A percentile compares a stretch with the other conserved stretches of the same genome.
Evolutionary conservation across 306 rosid species (phyloP).

Genomic region (Vigna mungo): DNA sequence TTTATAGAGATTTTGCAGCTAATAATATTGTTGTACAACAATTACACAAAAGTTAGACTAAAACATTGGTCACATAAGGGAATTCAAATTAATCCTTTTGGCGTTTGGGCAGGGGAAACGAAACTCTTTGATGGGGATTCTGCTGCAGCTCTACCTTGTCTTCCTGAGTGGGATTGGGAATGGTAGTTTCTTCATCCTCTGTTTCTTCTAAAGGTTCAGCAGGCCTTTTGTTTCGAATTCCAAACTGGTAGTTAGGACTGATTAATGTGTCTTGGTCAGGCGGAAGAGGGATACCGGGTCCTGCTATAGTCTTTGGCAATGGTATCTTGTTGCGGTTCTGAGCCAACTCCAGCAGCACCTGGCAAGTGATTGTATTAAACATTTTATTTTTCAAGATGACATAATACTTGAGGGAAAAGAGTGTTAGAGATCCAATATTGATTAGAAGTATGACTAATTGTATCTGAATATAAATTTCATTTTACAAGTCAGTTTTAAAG

Average conservation of each 20-base stretch:
- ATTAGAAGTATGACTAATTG: too few relatives aligned
- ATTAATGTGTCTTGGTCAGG: constrained; percentile 82
- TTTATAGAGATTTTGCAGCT: constrained; percentile 15
- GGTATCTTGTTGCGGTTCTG: constrained; percentile 83
- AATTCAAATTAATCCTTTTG: constrained; percentile 43
- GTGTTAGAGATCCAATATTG: too few relatives aligned
- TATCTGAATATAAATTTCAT: too few relatives aligned
- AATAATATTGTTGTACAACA: constrained; percentile 3
- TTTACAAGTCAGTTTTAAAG: too few relatives aligned
- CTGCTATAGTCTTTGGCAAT: constrained; percentile 67
- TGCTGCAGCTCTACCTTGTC: constrained; percentile 62
- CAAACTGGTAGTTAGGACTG: constrained; percentile 83
- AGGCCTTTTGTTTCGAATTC: constrained; percentile 72
- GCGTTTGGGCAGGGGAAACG: constrained; percentile 77
- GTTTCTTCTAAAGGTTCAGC: constrained; percentile 72
- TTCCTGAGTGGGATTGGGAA: constrained; percentile 65
- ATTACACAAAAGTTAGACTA: constrained; percentile 3
- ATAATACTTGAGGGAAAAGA: neutral
- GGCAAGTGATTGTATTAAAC: constrained; percentile 35
- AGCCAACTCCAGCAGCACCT: constrained; percentile 87
- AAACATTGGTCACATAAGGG: neutral
- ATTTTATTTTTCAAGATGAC: constrained; percentile 17
- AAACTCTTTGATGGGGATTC: constrained; percentile 73
- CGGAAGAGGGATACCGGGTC: constrained; percentile 79
- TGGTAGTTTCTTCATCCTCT: constrained; percentile 68